Evolutionary conservation across 176 grass and related monocot genomes (phyloP).

Genomic region (Avena insularis): DNA sequence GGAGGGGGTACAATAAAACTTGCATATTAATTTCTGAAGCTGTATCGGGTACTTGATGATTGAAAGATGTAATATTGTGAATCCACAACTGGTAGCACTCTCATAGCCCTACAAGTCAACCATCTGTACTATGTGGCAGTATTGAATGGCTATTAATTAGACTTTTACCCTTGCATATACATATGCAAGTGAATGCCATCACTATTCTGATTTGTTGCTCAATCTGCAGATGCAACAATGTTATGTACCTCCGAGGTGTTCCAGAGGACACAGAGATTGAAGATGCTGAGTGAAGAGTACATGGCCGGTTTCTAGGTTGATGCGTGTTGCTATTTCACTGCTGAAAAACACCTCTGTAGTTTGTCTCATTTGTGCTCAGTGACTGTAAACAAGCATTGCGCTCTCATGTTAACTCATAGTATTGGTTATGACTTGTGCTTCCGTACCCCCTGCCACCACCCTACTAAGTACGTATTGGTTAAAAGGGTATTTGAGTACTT

Average conservation of each 20-base stretch:
- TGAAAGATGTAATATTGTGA: not conserved
- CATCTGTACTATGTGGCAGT: not conserved
- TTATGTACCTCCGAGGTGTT: conserved; percentile 63
- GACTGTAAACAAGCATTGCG: not conserved
- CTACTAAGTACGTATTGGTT: too few species aligned
- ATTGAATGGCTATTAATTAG: too few species aligned
- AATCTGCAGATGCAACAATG: conserved; percentile 65
- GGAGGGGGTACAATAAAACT: not conserved
- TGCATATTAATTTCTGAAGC: not conserved
- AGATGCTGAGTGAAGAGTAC: conserved; percentile 52
- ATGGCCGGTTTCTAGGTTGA: not conserved
- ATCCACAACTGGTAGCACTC: conserved; percentile 1
- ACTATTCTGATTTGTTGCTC: conserved; percentile 12
- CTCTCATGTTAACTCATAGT: not conserved
- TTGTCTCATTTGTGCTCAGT: not conserved
- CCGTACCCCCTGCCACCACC: too few species aligned
- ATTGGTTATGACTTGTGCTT: too few species aligned
- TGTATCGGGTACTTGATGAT: not conserved
- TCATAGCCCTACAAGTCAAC: not conserved
- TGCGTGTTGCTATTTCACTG: not conserved
- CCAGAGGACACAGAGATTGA: conserved; percentile 69
- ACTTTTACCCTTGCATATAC: too few species aligned
- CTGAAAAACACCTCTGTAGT: not conserved
- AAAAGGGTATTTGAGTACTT: too few species aligned
- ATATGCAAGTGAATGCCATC: not conserved